Evolutionary conservation across 2,329 filamentous ascomycete species (phyloP).

Genomic region (Exutisphaerella laricina): DNA sequence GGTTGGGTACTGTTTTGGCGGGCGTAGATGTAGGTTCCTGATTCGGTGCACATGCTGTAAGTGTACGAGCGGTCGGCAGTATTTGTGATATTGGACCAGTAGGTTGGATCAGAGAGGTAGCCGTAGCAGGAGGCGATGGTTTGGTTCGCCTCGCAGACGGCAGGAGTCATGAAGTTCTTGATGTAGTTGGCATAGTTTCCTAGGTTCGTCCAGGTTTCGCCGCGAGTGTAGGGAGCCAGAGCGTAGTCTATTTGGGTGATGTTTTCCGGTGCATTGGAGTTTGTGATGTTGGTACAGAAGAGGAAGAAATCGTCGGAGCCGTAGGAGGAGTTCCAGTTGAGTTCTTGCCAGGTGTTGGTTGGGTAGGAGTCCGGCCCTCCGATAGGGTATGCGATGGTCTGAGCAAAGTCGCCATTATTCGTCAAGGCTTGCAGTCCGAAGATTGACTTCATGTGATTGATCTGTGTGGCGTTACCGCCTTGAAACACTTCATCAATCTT

Average conservation of each 20-base stretch:
- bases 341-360: constrained; percentile 50
- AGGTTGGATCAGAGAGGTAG: constrained; percentile 39
- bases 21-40: constrained; percentile 47
- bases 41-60: constrained; percentile 44
- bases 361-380: constrained; percentile 38
- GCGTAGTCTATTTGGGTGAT: constrained; percentile 43
- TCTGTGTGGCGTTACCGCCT: constrained; percentile 38
- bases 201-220: constrained; percentile 47
- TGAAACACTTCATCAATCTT: constrained; percentile 49
- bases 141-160: constrained; percentile 39
- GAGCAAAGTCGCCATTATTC: constrained; percentile 50
- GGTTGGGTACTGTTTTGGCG: constrained; percentile 36
- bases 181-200: constrained; percentile 51
- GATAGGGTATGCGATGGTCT: constrained; percentile 39
- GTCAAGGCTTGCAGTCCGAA: constrained; percentile 50
- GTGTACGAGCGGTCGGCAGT: constrained; percentile 42
- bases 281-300: constrained; percentile 50
- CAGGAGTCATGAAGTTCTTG: constrained; percentile 41
- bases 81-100: constrained; percentile 43
- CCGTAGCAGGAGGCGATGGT: constrained; percentile 44
- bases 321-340: constrained; percentile 45
- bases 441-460: constrained; percentile 45
- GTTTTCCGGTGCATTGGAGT: constrained; percentile 40
- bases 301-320: constrained; percentile 46
- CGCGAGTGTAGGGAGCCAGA: constrained; percentile 46